Evolutionary conservation across 352 stramenopile species (phyloP), one percentile per base, ranked within the genome.

Genomic region (Globisporangium viniferum): DNA sequence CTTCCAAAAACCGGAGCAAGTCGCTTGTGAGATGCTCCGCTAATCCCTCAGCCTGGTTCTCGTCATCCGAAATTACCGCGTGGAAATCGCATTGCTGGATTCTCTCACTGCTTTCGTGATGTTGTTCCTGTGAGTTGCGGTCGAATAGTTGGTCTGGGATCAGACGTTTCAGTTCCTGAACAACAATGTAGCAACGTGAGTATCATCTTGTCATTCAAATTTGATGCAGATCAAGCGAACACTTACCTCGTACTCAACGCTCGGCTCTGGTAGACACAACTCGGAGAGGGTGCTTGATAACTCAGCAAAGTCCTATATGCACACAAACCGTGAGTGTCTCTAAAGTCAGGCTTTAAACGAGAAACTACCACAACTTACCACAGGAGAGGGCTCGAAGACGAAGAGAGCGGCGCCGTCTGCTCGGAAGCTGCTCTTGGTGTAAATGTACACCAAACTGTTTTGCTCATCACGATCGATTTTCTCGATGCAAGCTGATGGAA

Each of bases 401-500:
- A 61, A 62, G 53, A 74, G 60, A 20, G 46, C 66, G 14, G 61
- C 49, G 33, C 63, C 63, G 12, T 70, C 53, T 14, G 61, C 10
- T n/a, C 60, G 53, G 2, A 70, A 48, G 12, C n/a, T 53, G 10
- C 41, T 35, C 12, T 72, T 75, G 14, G 69, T 61, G 51, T 67
- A 69, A 20, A 80, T 51, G 59, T 73, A 72, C 15, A 62, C 63
- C 48, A 80, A 39, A 0, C 22, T 14, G 20, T 64, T 77, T 9
- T 54, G 36, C 41, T 73, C 60, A 20, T 84, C 78, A 5, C 82
- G 70, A 29, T 86, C 79, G 2, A 84, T 36, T 22, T 66, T 72
- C 57, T 86, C 70, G 27, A 89, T 62, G 51, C 79, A 84, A 2
- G 57, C 70, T 57, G 85, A 80, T 8, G 82, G 82, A 15, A 91